Conservation (phyloP, 768 basidiomycete genomes). For the Candolleomyces eurysporus region DNA sequence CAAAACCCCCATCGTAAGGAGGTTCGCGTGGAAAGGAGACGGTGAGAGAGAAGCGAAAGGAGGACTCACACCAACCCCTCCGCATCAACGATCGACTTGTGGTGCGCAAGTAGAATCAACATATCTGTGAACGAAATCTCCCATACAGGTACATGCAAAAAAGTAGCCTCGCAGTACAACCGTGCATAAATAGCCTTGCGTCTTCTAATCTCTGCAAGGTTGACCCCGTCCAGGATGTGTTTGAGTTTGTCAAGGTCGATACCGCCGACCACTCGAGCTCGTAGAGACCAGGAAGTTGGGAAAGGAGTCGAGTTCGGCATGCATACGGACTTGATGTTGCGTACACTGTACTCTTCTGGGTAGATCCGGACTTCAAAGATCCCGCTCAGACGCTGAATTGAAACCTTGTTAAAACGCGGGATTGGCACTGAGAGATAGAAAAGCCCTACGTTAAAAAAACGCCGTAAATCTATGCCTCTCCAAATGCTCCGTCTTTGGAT, state of each 20-base stretch:
- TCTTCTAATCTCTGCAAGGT: constrained; percentile 58
- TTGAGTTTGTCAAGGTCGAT: constrained; percentile 67
- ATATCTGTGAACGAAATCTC: constrained; percentile 92
- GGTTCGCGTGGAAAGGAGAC: no score
- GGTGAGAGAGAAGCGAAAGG: background rate
- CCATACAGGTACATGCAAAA: constrained; percentile 64
- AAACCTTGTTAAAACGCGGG: constrained; percentile 7
- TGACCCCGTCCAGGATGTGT: constrained; percentile 57
- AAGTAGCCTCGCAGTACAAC: constrained; percentile 82
- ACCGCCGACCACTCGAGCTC: constrained; percentile 38
- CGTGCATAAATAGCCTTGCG: constrained; percentile 70
- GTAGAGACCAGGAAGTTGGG: no score
- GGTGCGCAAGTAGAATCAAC: constrained; percentile 83
- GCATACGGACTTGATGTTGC: constrained; percentile 51
- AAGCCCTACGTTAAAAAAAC: constrained; percentile 74
- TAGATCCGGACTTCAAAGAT: constrained; percentile 90
- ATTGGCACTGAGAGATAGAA: background rate
- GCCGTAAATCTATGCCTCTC: constrained; percentile 65
- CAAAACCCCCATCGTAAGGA: no score
- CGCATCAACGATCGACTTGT: constrained; percentile 86
- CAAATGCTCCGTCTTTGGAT: constrained; percentile 74
- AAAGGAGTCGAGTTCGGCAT: constrained; percentile 21
- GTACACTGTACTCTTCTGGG: constrained; percentile 62
- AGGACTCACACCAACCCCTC: constrained; percentile 80
- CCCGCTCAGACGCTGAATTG: constrained; percentile 69